These are phyloP conservation scores for Fusarium irregulare DNA, from an alignment of 2,329 filamentous ascomycete species.

Conservation along the genomic window DNA sequence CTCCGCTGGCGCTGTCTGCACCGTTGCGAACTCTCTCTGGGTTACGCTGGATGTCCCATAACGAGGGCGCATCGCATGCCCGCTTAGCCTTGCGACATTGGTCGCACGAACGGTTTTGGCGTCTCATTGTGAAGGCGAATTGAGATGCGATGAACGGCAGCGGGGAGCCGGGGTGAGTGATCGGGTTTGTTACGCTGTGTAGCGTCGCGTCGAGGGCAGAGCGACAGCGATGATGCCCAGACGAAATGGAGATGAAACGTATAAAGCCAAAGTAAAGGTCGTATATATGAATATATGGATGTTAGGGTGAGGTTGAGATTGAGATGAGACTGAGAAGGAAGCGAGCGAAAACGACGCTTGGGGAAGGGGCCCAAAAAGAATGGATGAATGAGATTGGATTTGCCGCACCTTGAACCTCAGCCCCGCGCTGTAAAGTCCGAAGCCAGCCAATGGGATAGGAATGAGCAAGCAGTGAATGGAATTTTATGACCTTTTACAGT, in stretches of 20 bases:
- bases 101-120: conserved; percentile 46
- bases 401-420: conserved; percentile 30
- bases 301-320: conserved; percentile 18
- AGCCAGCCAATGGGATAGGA: conserved; percentile 7
- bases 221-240: conserved; percentile 11
- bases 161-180: conserved; percentile 6
- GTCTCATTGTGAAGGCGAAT: conserved; percentile 38
- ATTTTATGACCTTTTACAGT: conserved; percentile 16
- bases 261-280: conserved; percentile 9
- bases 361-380: conserved; percentile 35
- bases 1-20: conserved; percentile 33
- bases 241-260: background rate
- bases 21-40: conserved; percentile 41
- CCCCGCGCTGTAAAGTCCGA: conserved; percentile 34
- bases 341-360: conserved; percentile 6
- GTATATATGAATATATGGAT: conserved; percentile 12
- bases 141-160: conserved; percentile 10
- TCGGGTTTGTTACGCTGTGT: conserved; percentile 9
- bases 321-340: conserved; percentile 27
- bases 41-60: conserved; percentile 48
- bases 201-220: conserved; percentile 26
- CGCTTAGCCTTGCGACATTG: conserved; percentile 48
- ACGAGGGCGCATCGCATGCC: conserved; percentile 46
- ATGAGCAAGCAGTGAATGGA: conserved; percentile 15
- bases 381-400: conserved; percentile 41